These are phyloP conservation scores for Nitzschia sp. DNA, from an alignment of 108 stramenopile species.

Conservation along the genomic window DNA sequence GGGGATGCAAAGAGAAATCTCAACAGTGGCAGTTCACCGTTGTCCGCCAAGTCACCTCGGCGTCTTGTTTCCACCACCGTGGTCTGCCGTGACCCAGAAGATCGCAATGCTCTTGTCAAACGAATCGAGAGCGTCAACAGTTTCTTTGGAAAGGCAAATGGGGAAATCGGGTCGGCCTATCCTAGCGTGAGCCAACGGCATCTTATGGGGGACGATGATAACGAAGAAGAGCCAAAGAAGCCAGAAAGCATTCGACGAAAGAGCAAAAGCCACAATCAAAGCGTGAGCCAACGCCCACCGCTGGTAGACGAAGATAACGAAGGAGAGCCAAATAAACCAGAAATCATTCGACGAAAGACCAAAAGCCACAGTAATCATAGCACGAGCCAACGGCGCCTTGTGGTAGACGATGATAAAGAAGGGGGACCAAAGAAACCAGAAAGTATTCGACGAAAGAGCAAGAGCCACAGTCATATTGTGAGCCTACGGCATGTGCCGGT, in stretches of 20 bases:
- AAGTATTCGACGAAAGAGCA: not conserved
- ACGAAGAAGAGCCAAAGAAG: not conserved
- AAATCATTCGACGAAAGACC: no score
- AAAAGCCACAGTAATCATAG: no score
- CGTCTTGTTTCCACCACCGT: not conserved
- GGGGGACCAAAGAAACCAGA: not conserved
- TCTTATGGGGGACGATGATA: not conserved
- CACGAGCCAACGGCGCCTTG: not conserved
- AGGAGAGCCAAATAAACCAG: no score
- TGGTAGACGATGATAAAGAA: not conserved
- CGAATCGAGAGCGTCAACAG: slow-evolving; percentile 2
- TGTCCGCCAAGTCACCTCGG: not conserved
- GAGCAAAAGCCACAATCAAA: no score
- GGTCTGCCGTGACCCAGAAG: not conserved
- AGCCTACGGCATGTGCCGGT: no score
- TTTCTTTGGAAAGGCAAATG: not conserved
- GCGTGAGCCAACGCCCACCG: no score
- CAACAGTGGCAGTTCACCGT: not conserved
- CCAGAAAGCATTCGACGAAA: not conserved
- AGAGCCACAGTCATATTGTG: no score
- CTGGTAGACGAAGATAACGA: no score
- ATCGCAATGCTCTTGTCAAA: not conserved
- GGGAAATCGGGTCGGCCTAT: not conserved
- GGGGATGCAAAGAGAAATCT: not conserved
- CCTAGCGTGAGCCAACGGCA: not conserved